Evolutionary conservation across 352 stramenopile genomes (phyloP), one percentile per base, ranked within the genome.

Genomic region (Phytophthora megakarya): DNA sequence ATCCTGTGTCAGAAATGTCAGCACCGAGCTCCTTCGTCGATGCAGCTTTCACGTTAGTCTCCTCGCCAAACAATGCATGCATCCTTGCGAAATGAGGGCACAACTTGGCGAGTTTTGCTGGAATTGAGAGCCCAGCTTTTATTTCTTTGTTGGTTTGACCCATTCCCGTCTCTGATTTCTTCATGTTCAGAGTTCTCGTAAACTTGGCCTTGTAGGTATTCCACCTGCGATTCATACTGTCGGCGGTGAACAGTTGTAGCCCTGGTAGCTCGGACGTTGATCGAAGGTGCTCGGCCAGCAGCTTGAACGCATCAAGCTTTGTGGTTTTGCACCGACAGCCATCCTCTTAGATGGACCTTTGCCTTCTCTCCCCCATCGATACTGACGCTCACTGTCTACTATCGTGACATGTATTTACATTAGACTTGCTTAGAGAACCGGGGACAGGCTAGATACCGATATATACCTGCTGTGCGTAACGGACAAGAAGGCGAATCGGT

Each of bases 191-290:
- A 5, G 53, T 47, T 23, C 21, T 35, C 15, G 28, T 53, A n/a
- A 53, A 53, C 21, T 62, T 62, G 18, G 5, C 45, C 44, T 62
- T 62, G 42, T 54, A 62, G 30, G 42, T 62, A 15, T 45, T 62
- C 53, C 53, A 62, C 10, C 42, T 30, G 13, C 33, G 42, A 28
- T 53, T 51, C 42, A 53, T 53, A 37, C 35, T 61, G 10, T 40
- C 15, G 3, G 42, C 32, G 23, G 40, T 40, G 7, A 53, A 42
- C 6, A 45, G 25, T 22, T 23, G 16, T 5, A 53, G 35, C 8
- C 28, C 40, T 50, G 52, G 42, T 2, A 30, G 46, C 42, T 52
- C 47, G 32, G 32, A 32, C 22, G 9, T 44, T 11, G 8, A 9
- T 28, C 51, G 52, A n/a, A 62, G 32, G 22, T 53, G 23, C 30